Evolutionary conservation across 345 rosid genomes (phyloP), one percentile per base, ranked within the genome.

Genomic region (thale cress (Arabidopsis thaliana)): DNA sequence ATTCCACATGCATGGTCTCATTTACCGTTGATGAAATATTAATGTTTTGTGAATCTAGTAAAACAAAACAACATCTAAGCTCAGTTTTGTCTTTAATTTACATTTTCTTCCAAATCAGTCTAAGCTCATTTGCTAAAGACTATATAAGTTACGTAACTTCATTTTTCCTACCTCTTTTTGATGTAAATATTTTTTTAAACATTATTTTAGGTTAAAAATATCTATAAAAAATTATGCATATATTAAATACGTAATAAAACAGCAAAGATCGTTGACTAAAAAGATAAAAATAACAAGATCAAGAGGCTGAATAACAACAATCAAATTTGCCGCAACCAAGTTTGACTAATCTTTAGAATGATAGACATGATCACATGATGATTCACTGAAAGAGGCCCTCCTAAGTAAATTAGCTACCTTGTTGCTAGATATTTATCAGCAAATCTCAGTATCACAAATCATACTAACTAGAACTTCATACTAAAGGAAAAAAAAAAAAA

Each of bases 261-360:
- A 28, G 0, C 4, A 28, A 28, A 28, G 32, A 28, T 28, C 32
- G 2, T 28, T 28, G 32, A 28, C 32, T 4, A 28, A 28, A 28
- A 28, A 28, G 3, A 28, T 28, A 28, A 28, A 23, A 16, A 59
- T 6, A 37, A 24, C 38, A 36, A 59, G 49, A 59, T 38, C 23
- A 71, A 64, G 59, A 49, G 30, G 22, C 22, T 71, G 12, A 51
- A 36, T 4, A 66, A 22, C 20, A 33, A 3, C 8, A 20, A 55
- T 4, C 12, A 42, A 38, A 8, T 38, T 1, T 14, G 58, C 34
- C 6, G 30, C 72, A 40, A 37, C 65, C 58, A 28, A 66, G 2
- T 9, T 58, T 67, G 67, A 75, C 79, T 49, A 4, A 46, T 58
- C 72, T 71, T 4, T 6, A 42, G 22, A 56, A 41, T n/a, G 36